Conservation (phyloP, 257 asterid genomes). For the Salvia hispanica region DNA sequence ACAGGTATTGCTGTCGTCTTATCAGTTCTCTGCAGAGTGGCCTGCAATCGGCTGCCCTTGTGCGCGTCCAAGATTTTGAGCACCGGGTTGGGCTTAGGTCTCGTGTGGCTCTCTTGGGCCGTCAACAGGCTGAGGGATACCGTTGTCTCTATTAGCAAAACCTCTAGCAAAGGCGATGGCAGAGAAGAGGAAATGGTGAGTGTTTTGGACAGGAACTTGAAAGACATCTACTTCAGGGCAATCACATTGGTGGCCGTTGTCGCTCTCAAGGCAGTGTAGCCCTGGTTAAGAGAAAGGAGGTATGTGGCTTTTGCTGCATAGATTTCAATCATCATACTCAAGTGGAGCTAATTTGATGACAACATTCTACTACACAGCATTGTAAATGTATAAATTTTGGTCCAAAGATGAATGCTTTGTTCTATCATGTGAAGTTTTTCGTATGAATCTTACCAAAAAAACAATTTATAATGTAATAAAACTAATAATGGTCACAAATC, state of each 20-base stretch:
- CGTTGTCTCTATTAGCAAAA: slow-evolving; percentile 54
- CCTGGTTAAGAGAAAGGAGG: not conserved
- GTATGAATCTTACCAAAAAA: no score
- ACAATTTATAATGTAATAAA: no score
- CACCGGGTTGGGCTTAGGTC: slow-evolving; percentile 80
- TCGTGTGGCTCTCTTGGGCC: slow-evolving; percentile 92
- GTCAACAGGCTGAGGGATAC: slow-evolving; percentile 78
- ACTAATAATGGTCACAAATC: no score
- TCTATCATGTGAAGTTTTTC: no score
- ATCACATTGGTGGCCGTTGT: slow-evolving; percentile 63
- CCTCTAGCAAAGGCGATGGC: slow-evolving; percentile 37
- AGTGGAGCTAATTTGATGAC: no score
- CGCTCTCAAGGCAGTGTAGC: slow-evolving; percentile 61
- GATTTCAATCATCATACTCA: no score
- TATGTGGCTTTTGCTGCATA: not conserved
- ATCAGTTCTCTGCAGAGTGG: slow-evolving; percentile 66
- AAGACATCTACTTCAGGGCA: slow-evolving; percentile 68
- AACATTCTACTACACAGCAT: no score
- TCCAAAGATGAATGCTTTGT: no score
- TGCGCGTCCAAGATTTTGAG: slow-evolving; percentile 58
- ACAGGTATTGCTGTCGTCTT: slow-evolving; percentile 79
- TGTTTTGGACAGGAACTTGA: slow-evolving; percentile 57
- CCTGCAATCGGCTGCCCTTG: slow-evolving; percentile 55
- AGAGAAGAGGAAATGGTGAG: slow-evolving; percentile 65
- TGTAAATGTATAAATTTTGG: no score